These are phyloP conservation scores for Noccaea bulbosa DNA, from an alignment of 345 rosid species.

Conservation along the genomic window DNA sequence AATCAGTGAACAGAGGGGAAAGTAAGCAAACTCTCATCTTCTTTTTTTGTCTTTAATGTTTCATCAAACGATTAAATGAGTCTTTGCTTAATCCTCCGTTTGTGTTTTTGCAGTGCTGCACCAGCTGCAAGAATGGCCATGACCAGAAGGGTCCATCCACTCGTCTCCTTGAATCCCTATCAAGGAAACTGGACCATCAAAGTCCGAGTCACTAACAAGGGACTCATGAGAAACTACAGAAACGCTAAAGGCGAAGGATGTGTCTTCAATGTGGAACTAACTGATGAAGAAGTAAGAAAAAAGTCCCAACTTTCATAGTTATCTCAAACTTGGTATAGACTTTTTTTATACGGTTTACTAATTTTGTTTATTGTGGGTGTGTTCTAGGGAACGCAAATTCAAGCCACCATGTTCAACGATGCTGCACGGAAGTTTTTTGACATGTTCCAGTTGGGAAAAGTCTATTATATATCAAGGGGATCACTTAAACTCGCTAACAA, in stretches of 20 bases:
- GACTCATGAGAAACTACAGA: slow-evolving; percentile 78
- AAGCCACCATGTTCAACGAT: slow-evolving; percentile 94
- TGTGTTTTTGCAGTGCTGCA: slow-evolving; percentile 61
- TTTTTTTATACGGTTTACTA: not conserved
- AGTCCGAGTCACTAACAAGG: slow-evolving; percentile 87
- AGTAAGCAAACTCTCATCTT: slow-evolving; percentile 57
- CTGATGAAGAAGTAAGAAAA: slow-evolving; percentile 88
- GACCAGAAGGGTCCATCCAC: slow-evolving; percentile 93
- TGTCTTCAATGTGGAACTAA: slow-evolving; percentile 91
- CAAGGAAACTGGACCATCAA: slow-evolving; percentile 97
- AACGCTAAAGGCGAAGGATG: slow-evolving; percentile 95
- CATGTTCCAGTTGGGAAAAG: slow-evolving; percentile 78
- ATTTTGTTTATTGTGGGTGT: not conserved
- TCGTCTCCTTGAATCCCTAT: slow-evolving; percentile 89
- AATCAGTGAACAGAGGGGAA: slow-evolving; percentile 62
- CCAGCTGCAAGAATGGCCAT: slow-evolving; percentile 83
- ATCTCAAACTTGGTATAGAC: not conserved
- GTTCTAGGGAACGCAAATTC: slow-evolving; percentile 86
- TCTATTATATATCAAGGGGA: slow-evolving; percentile 84
- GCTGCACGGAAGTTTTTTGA: slow-evolving; percentile 86
- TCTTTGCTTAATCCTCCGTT: slow-evolving; percentile 11
- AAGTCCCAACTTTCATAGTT: not conserved
- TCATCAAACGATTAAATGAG: not conserved
- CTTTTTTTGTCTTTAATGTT: not conserved
- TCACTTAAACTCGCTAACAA: slow-evolving; percentile 83